Base-by-base conservation (phyloP, 164 flowering plant genomes). In the Liquidambar formosana region DNA sequence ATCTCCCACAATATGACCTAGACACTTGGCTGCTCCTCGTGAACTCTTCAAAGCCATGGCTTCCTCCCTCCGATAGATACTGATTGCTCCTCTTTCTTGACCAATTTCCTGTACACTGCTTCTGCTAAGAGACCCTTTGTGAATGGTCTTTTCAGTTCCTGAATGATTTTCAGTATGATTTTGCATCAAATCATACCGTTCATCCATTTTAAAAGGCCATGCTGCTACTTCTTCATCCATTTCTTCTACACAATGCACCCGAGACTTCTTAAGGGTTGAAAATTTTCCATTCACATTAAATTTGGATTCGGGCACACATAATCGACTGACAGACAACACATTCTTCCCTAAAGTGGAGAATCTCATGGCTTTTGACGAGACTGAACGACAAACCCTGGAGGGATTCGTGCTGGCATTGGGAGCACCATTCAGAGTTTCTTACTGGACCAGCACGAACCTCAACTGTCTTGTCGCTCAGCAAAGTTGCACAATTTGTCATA, bases 311-410 rank as follows among this genome's bases (percentile, higher is more conserved):
- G 65, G 33, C 58, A 52, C 62, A 56, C 77, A 59, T 46, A 69
- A 70, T 33, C 61, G 61, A 47, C 53, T 38, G 41, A 44, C 71
- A 51, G 65, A 56, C 10, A 72, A 63, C 1, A 15, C 26, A 13
- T 71, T 70, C 66, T 84, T 83, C 64, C 68, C 73, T 18, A 58
- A 66, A 62, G 77, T 54, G 26, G 79, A 41, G 47, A 58, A 57
- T 47, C 64, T 64, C 71, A 66, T 76, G 62, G 63, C 61, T 56
- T 73, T 76, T 10, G 76, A 41, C 18, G 73, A 69, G 28, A 69
- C 57, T 8, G 51, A 49, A 19, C 64, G 72, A 38, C 65, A 43
- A 25, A 8, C 63, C 22, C 69, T 53, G 13, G 78, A 74, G 10
- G 61, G 61, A 41, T 76, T 65, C 26, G 59, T 15, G 54, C 48